A percentile compares a stretch with the other conserved stretches of the same genome.
These are phyloP conservation scores for Carallia brachiata DNA, from an alignment of 345 rosid genomes.

Conservation along the genomic window DNA sequence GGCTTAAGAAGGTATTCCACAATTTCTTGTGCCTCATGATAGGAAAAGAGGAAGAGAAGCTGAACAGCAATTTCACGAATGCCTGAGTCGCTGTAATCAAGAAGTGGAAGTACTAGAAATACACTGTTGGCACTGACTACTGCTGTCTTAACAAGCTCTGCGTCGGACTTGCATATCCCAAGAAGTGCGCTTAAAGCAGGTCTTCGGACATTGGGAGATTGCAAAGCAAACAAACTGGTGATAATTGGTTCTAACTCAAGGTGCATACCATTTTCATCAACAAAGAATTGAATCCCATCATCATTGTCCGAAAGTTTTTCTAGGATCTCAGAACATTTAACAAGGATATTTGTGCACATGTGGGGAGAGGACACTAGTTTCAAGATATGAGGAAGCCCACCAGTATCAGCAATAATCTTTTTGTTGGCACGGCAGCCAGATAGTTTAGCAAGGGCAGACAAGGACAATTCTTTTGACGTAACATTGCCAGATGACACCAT, in stretches of 20 bases:
- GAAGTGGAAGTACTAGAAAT: slow-evolving; percentile 51
- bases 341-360: slow-evolving; percentile 32
- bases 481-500: slow-evolving; percentile 39
- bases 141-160: slow-evolving; percentile 55
- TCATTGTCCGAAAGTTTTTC: slow-evolving; percentile 42
- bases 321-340: slow-evolving; percentile 49
- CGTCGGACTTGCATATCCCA: slow-evolving; percentile 48
- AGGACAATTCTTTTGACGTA: slow-evolving; percentile 47
- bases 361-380: slow-evolving; percentile 37
- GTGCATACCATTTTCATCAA: slow-evolving; percentile 44
- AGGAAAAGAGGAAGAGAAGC: slow-evolving; percentile 60
- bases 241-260: slow-evolving; percentile 48
- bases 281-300: slow-evolving; percentile 51
- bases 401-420: slow-evolving; percentile 48
- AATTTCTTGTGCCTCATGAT: slow-evolving; percentile 51
- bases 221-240: slow-evolving; percentile 46
- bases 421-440: slow-evolving; percentile 42
- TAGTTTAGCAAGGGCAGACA: slow-evolving; percentile 47
- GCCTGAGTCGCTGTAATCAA: slow-evolving; percentile 51
- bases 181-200: slow-evolving; percentile 51
- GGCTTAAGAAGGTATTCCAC: slow-evolving; percentile 62
- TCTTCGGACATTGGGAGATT: slow-evolving; percentile 34
- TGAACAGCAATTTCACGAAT: slow-evolving; percentile 53
- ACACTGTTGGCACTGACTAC: slow-evolving; percentile 50
- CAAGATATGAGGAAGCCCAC: slow-evolving; percentile 51